Evolutionary conservation across 116 monocot species (phyloP).

Genomic region (Papilionanthe hybrid): DNA sequence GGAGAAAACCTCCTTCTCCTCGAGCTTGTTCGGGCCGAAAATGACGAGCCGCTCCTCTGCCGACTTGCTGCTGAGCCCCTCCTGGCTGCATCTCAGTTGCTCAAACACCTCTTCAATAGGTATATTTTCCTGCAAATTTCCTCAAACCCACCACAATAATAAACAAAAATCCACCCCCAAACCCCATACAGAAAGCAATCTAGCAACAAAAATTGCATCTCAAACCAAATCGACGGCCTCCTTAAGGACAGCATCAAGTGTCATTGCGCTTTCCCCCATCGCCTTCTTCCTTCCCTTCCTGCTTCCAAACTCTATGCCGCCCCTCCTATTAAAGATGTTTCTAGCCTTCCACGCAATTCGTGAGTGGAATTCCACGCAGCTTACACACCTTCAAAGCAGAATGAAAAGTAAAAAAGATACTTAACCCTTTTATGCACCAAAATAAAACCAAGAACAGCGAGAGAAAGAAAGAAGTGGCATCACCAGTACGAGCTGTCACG

Average conservation of each 20-base stretch:
- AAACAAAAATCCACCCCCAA: constrained; percentile 9
- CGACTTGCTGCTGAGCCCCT: constrained; percentile 53
- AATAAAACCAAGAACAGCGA: not conserved
- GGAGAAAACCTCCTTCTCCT: constrained; percentile 71
- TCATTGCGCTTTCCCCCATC: constrained; percentile 57
- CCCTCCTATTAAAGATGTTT: not conserved
- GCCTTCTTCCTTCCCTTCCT: not conserved
- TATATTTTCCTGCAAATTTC: constrained; percentile 66
- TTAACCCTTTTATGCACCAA: not conserved
- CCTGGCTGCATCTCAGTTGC: constrained; percentile 70
- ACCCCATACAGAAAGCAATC: constrained; percentile 9
- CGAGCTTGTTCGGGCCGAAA: constrained; percentile 91
- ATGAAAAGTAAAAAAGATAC: not conserved
- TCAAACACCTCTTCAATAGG: constrained; percentile 91
- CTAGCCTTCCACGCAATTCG: not conserved
- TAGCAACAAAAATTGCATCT: not conserved
- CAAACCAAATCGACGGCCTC: constrained; percentile 86
- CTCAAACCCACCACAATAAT: not conserved
- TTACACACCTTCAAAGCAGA: not conserved
- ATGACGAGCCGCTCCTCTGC: constrained; percentile 71
- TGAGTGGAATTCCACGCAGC: not conserved
- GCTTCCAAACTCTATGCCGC: not conserved
- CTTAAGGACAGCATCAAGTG: constrained; percentile 75
- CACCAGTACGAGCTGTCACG: constrained; percentile 2
- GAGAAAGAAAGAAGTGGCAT: not conserved